These are phyloP conservation scores for Physaria fendleri DNA, from an alignment of 345 rosid species.

Conservation along the genomic window DNA sequence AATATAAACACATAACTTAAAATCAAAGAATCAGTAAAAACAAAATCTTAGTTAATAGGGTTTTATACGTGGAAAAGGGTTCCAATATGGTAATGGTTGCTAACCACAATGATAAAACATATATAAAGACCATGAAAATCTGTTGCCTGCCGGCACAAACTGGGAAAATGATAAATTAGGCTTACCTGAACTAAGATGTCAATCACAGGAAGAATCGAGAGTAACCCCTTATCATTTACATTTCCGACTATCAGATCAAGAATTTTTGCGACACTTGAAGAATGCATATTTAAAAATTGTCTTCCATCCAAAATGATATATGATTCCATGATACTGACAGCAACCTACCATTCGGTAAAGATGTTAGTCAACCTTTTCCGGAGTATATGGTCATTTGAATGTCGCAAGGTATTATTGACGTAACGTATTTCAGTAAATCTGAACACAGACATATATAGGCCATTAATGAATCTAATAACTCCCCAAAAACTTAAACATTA, in stretches of 20 bases:
- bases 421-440: background rate
- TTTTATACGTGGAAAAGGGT: background rate
- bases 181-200: slow-evolving; percentile 85
- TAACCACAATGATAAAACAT: background rate
- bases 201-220: slow-evolving; percentile 74
- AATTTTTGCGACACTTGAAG: slow-evolving; percentile 76
- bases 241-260: slow-evolving; percentile 90
- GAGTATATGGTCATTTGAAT: slow-evolving; percentile 1
- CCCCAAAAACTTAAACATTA: slow-evolving; percentile 6
- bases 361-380: background rate
- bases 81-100: background rate
- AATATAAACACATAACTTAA: background rate
- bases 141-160: background rate
- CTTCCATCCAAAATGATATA: slow-evolving; percentile 77
- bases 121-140: background rate
- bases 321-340: slow-evolving; percentile 70
- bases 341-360: slow-evolving; percentile 47
- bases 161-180: slow-evolving; percentile 2
- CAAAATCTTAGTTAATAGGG: background rate
- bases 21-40: background rate
- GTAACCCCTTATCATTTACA: slow-evolving; percentile 82
- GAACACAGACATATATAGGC: background rate
- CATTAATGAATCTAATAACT: slow-evolving; percentile 7
- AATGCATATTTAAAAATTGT: slow-evolving; percentile 71
- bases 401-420: background rate